phyloP scores from a whole-genome alignment of 257 asterid genomes.

The Rubia yunnanensis region DNA sequence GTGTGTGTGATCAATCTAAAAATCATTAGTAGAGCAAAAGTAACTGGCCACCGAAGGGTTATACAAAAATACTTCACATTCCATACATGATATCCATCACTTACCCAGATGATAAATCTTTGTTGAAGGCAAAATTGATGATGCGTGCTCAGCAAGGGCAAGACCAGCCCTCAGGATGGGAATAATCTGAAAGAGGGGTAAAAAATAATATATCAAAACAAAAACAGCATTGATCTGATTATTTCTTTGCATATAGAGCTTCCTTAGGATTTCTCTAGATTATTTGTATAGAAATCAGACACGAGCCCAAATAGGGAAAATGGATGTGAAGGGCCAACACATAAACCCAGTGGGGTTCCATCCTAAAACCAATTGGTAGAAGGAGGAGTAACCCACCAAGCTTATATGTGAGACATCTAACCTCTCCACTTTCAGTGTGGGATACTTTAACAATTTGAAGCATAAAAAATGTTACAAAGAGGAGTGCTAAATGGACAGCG shows the following conservation, averaged over 20 bases:
- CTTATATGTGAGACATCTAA: too few species aligned
- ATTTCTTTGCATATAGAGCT: background rate
- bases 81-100: constrained; percentile 1
- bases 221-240: background rate
- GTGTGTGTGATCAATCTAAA: too few species aligned
- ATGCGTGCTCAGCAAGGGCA: constrained; percentile 92
- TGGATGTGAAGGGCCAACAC: too few species aligned
- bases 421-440: too few species aligned
- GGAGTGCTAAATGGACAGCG: background rate
- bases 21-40: background rate
- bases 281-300: too few species aligned
- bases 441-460: too few species aligned
- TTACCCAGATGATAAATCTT: constrained; percentile 85
- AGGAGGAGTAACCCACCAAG: too few species aligned
- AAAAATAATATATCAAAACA: constrained; percentile 1
- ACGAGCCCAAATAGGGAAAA: too few species aligned
- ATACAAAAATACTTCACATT: background rate
- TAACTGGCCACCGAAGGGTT: too few species aligned
- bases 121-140: constrained; percentile 76
- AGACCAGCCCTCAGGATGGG: constrained; percentile 99
- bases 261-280: background rate
- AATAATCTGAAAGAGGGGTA: constrained; percentile 51
- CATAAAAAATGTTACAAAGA: background rate
- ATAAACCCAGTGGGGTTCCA: too few species aligned
- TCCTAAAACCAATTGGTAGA: too few species aligned